Conservation (phyloP, 2,329 filamentous ascomycete genomes). For the Penicillium occitanis region DNA sequence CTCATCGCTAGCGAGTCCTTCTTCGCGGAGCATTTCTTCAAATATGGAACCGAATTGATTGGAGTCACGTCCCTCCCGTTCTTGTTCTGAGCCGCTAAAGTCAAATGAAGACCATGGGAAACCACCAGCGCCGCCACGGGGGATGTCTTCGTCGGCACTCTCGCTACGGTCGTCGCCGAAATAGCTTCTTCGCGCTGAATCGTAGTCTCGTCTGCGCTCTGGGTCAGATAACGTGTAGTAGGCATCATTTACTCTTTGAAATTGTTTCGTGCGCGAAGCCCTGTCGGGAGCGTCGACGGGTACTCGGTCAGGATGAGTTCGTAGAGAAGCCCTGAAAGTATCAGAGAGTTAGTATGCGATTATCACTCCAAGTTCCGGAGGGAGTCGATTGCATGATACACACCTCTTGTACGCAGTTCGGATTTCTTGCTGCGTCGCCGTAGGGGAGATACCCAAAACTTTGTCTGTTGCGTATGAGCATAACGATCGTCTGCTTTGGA, state of each 20-base stretch:
- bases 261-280: conserved; percentile 74
- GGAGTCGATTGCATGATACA: neutral
- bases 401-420: conserved; percentile 93
- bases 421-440: conserved; percentile 77
- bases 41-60: conserved; percentile 87
- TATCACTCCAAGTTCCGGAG: neutral
- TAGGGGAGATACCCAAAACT: conserved; percentile 70
- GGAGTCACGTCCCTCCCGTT: conserved; percentile 48
- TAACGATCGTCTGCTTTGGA: conserved; percentile 12
- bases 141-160: conserved; percentile 53
- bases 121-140: conserved; percentile 45
- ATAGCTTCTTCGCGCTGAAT: conserved; percentile 66
- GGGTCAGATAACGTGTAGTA: conserved; percentile 88
- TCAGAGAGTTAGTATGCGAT: neutral
- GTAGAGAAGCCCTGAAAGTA: conserved; percentile 71
- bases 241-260: conserved; percentile 89
- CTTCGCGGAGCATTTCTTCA: conserved; percentile 84
- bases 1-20: conserved; percentile 72
- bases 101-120: conserved; percentile 79
- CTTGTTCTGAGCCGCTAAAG: conserved; percentile 48
- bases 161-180: conserved; percentile 44
- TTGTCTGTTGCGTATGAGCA: conserved; percentile 55
- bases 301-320: conserved; percentile 91
- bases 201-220: conserved; percentile 76
- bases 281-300: conserved; percentile 81